A percentile compares a stretch with the other conserved stretches of the same genome.
phyloP scores from a whole-genome alignment of 371 early-diverging fungal genomes.

The Hamiltosporidium tvaerminnensis region DNA sequence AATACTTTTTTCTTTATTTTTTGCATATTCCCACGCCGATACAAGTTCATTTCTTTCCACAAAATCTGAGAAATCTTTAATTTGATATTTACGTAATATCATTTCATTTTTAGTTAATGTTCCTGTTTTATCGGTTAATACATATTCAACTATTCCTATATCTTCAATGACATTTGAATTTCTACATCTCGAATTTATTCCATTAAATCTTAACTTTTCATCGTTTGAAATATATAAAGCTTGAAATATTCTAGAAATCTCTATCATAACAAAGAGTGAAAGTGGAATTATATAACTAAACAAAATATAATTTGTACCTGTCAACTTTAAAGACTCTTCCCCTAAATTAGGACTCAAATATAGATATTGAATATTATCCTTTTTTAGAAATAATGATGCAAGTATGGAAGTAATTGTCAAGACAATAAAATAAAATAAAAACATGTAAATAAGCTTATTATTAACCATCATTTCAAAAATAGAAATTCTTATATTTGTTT shows the following conservation, averaged over 20 bases:
- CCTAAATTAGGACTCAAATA: background rate
- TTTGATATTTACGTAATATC: constrained; percentile 55
- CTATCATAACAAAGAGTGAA: constrained; percentile 77
- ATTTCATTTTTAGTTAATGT: constrained; percentile 88
- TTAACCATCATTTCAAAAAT: constrained; percentile 32
- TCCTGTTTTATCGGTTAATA: constrained; percentile 89
- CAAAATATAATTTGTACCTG: constrained; percentile 49
- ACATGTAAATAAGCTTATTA: constrained; percentile 24
- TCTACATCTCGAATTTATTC: constrained; percentile 55
- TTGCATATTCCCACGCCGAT: no score
- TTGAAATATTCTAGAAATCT: constrained; percentile 57
- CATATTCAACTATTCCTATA: constrained; percentile 75
- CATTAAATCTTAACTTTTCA: constrained; percentile 18
- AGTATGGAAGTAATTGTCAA: constrained; percentile 34
- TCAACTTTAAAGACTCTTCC: constrained; percentile 16
- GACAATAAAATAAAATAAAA: constrained; percentile 41
- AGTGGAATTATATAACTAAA: constrained; percentile 66
- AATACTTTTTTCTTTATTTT: no score
- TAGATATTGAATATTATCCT: constrained; percentile 19
- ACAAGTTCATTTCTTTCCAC: no score
- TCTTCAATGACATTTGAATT: constrained; percentile 84
- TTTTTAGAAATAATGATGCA: constrained; percentile 28
- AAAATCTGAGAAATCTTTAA: no score
- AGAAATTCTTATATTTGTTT: constrained; percentile 13
- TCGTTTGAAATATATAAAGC: constrained; percentile 60